phyloP scores from a whole-genome alignment of 306 rosid genomes.

The Glycine tomentella region DNA sequence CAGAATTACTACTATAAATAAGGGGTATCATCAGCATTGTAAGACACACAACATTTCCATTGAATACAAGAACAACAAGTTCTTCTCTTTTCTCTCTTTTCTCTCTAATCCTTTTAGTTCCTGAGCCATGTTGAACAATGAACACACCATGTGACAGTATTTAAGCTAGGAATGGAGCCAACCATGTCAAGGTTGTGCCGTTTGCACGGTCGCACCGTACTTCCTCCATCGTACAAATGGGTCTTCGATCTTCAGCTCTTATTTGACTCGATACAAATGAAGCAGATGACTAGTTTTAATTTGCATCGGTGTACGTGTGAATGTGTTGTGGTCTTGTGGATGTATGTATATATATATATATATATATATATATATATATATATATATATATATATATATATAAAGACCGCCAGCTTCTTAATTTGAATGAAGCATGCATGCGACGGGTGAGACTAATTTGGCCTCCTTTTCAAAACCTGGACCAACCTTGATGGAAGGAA shows the following conservation, averaged over 20 bases:
- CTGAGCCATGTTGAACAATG: background rate
- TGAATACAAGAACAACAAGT: no score
- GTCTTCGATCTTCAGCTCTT: slow-evolving; percentile 38
- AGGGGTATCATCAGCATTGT: no score
- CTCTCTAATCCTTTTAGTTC: no score
- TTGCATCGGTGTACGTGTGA: background rate
- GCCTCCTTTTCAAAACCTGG: no score
- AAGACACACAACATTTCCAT: no score
- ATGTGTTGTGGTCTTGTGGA: background rate
- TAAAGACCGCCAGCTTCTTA: background rate
- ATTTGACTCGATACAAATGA: background rate
- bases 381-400: no score
- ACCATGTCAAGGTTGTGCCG: background rate
- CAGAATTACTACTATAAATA: no score
- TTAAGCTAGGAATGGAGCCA: slow-evolving; percentile 19
- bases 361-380: no score
- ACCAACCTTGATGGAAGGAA: no score
- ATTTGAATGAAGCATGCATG: slow-evolving; percentile 54
- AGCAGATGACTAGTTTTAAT: background rate
- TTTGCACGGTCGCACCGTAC: slow-evolving; percentile 62
- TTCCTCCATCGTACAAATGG: slow-evolving; percentile 62
- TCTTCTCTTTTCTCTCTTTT: no score
- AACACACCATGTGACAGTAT: slow-evolving; percentile 56
- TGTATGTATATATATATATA: no score
- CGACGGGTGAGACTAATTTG: slow-evolving; percentile 48